A percentile compares a stretch with the other conserved stretches of the same genome.
phyloP scores from a whole-genome alignment of 495 filamentous ascomycete species.

The Neurospora cerealis region DNA sequence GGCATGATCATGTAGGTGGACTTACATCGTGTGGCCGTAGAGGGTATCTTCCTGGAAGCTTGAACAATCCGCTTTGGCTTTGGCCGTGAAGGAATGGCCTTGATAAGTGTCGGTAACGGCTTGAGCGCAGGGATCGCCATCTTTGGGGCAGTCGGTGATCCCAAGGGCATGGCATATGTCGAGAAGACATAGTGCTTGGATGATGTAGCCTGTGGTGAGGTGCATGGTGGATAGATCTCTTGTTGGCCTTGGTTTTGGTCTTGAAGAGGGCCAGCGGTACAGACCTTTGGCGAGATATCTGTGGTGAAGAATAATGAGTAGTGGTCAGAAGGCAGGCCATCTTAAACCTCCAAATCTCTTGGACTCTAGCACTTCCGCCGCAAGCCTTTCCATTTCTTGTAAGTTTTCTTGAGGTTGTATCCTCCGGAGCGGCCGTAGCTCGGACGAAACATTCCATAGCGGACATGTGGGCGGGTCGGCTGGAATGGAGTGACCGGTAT shows the following conservation, averaged over 20 bases:
- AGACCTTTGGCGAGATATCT: neutral
- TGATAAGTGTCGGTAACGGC: conserved; percentile 13
- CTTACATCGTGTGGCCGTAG: neutral
- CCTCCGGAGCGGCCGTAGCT: neutral
- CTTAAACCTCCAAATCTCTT: neutral
- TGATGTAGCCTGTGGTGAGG: neutral
- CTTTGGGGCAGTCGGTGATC: neutral
- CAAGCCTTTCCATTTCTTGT: neutral
- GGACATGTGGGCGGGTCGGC: neutral
- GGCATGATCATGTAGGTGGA: neutral
- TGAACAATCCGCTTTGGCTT: conserved; percentile 5
- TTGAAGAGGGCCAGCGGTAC: neutral
- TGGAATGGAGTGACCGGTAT: neutral
- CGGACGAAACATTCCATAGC: neutral
- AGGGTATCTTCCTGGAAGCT: conserved; percentile 7
- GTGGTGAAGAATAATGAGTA: neutral
- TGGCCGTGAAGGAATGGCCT: neutral
- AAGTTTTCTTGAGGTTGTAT: neutral
- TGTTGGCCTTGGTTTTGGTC: neutral
- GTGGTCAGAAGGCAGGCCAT: neutral
- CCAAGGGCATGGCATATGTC: neutral
- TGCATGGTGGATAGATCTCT: neutral
- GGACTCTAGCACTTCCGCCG: neutral
- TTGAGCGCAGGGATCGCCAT: conserved; percentile 9
- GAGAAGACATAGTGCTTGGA: neutral